Evolutionary conservation across 1,284 basidiomycete genomes (phyloP), one percentile per base, ranked within the genome.

Genomic region (Pholiota adiposa): DNA sequence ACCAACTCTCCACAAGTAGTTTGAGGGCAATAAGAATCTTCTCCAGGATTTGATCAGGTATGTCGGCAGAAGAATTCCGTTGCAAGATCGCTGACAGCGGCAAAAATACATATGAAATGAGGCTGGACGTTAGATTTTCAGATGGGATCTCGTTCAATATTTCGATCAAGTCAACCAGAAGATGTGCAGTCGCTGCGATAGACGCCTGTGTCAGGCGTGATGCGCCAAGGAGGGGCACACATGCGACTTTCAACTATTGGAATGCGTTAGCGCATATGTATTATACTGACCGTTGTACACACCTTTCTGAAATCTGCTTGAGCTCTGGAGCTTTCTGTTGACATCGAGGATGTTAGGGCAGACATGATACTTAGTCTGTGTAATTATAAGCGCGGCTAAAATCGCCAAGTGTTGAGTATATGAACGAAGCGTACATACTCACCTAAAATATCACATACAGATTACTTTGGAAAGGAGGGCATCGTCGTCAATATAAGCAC

Each of bases 91-190:
- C 85, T 0, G 93, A 93, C 57, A 97, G 72, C 1, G 96, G 96
- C 66, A 94, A 92, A 75, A 96, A 92, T 33, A 88, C 77, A 73
- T 97, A 98, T 54, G 90, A 89, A 48, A 94, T 84, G 41, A 95
- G 79, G n/a, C 84, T 81, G 0, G 84, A 71, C 0, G 83, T 79
- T 33, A 94, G 80, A 3, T 69, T 49, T 59, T 77, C 73, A 19
- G 73, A 65, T 1, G 79, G 75, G 11, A 85, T 70, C 12, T 79
- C 75, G 18, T 72, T 68, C 49, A 94, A 78, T 4, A 75, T 73
- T 1, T 66, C 63, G 44, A 80, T 70, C 16, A 96, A 79, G 6
- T 82, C 72, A 8, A 78, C 73, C 52, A 96, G 78, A 2, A 89
- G 79, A 2, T 73, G 70, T 18, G 81, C 77, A 25, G 83, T 84